A percentile compares a stretch with the other conserved stretches of the same genome.
phyloP scores from a whole-genome alignment of 495 filamentous ascomycete genomes.

The Pseudoneurospora amorphoporcata region DNA sequence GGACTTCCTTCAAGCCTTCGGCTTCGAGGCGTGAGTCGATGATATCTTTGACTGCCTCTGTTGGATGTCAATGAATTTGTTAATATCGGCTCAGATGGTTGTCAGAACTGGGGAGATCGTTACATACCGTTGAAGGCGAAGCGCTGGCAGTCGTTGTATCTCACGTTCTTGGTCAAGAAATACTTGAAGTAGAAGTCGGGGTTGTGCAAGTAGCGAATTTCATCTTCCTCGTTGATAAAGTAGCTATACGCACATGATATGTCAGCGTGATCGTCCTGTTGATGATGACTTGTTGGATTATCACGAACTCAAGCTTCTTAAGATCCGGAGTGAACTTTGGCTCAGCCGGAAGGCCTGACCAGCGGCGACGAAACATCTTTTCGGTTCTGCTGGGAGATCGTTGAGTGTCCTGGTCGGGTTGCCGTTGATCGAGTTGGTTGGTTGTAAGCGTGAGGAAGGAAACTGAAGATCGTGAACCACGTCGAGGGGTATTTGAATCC shows the following conservation, averaged over 20 bases:
- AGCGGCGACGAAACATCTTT: slow-evolving; percentile 59
- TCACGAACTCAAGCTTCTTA: slow-evolving; percentile 55
- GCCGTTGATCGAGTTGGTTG: background rate
- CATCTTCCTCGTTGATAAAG: slow-evolving; percentile 58
- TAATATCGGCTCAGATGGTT: background rate
- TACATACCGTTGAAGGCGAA: slow-evolving; percentile 59
- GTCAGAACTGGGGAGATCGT: background rate
- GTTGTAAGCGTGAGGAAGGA: background rate
- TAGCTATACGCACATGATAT: slow-evolving; percentile 40
- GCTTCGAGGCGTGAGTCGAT: slow-evolving; percentile 49
- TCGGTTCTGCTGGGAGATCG: background rate
- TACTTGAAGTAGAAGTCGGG: slow-evolving; percentile 61
- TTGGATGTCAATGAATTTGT: background rate
- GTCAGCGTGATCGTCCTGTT: background rate
- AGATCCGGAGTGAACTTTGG: slow-evolving; percentile 53
- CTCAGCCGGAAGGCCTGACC: slow-evolving; percentile 58
- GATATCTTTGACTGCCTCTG: slow-evolving; percentile 53
- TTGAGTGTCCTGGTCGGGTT: background rate
- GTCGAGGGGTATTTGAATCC: background rate
- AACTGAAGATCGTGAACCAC: background rate
- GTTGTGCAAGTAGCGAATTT: slow-evolving; percentile 56
- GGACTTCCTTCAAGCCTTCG: slow-evolving; percentile 44
- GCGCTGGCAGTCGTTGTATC: slow-evolving; percentile 58
- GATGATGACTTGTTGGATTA: background rate
- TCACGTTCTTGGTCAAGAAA: slow-evolving; percentile 57